Percentiles rank a stretch among this genome's conserved stretches.
Evolutionary conservation across 164 flowering plant genomes (phyloP).

Genomic region (Saururus chinensis): DNA sequence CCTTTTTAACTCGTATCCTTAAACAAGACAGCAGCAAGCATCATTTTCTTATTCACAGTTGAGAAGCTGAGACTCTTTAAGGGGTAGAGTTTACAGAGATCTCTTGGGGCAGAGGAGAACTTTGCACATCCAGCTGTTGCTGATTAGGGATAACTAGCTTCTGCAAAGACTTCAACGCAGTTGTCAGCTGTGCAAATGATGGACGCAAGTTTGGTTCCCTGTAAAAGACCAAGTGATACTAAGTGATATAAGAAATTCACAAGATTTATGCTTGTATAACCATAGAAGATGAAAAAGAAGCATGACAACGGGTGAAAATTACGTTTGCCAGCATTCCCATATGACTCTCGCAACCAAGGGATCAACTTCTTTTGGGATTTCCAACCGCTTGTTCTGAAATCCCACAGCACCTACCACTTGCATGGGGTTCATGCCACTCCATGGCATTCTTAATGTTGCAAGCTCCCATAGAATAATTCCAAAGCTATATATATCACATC

Average conservation of each 20-base stretch:
- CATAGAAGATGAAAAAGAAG: background rate
- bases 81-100: slow-evolving; percentile 57
- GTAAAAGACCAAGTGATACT: slow-evolving; percentile 5
- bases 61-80: slow-evolving; percentile 18
- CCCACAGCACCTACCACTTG: slow-evolving; percentile 99
- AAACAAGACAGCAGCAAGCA: slow-evolving; percentile 5
- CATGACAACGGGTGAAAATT: slow-evolving; percentile 15
- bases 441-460: slow-evolving; percentile 87
- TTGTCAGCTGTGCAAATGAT: slow-evolving; percentile 74
- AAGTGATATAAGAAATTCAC: background rate
- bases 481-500: slow-evolving; percentile 98
- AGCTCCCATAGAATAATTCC: slow-evolving; percentile 98
- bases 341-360: slow-evolving; percentile 80
- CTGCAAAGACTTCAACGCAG: slow-evolving; percentile 76
- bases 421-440: slow-evolving; percentile 99
- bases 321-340: slow-evolving; percentile 96
- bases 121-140: slow-evolving; percentile 42
- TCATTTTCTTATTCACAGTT: slow-evolving; percentile 31
- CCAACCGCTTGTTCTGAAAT: slow-evolving; percentile 86
- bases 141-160: slow-evolving; percentile 47
- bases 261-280: background rate
- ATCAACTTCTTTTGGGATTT: slow-evolving; percentile 86
- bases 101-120: slow-evolving; percentile 33
- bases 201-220: slow-evolving; percentile 94
- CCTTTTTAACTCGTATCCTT: background rate